A percentile compares a stretch with the other conserved stretches of the same genome.
Conservation (phyloP, 2,329 filamentous ascomycete species). For the Helotiales sp. region DNA sequence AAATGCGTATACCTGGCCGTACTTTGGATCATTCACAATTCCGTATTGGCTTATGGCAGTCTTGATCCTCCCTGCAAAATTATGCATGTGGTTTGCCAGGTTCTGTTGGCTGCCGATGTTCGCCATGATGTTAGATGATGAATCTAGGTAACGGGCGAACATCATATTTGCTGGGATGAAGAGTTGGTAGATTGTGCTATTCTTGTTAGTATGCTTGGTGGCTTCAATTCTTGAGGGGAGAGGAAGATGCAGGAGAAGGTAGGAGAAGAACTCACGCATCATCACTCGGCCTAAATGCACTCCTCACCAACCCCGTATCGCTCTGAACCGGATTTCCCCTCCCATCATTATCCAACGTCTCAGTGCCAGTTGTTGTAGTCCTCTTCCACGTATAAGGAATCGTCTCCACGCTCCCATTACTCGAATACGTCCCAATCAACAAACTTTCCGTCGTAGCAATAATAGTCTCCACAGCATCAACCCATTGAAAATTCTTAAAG, state of each 20-base stretch:
- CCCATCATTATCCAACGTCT: constrained; percentile 77
- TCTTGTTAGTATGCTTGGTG: neutral
- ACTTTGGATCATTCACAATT: constrained; percentile 62
- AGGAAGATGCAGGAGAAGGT: neutral
- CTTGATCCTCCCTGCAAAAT: constrained; percentile 62
- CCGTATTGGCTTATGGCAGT: constrained; percentile 70
- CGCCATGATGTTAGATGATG: constrained; percentile 52
- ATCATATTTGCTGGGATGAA: constrained; percentile 91
- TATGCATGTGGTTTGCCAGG: constrained; percentile 56
- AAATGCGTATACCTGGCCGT: constrained; percentile 71
- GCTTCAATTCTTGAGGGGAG: neutral
- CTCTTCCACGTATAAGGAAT: constrained; percentile 76
- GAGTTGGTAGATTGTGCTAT: constrained; percentile 71
- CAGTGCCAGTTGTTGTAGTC: constrained; percentile 70
- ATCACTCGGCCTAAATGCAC: constrained; percentile 87
- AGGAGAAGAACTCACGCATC: constrained; percentile 57
- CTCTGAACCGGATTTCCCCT: constrained; percentile 75
- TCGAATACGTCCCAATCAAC: constrained; percentile 70
- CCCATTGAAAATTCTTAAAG: constrained; percentile 74
- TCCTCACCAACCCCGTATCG: constrained; percentile 78
- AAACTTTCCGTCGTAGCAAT: constrained; percentile 70
- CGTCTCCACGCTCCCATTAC: constrained; percentile 54
- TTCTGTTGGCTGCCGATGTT: constrained; percentile 48
- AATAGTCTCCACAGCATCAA: constrained; percentile 68
- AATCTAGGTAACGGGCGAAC: constrained; percentile 64